Evolutionary conservation across 2,329 filamentous ascomycete species (phyloP).

Genomic region (Lachnellula occidentalis): DNA sequence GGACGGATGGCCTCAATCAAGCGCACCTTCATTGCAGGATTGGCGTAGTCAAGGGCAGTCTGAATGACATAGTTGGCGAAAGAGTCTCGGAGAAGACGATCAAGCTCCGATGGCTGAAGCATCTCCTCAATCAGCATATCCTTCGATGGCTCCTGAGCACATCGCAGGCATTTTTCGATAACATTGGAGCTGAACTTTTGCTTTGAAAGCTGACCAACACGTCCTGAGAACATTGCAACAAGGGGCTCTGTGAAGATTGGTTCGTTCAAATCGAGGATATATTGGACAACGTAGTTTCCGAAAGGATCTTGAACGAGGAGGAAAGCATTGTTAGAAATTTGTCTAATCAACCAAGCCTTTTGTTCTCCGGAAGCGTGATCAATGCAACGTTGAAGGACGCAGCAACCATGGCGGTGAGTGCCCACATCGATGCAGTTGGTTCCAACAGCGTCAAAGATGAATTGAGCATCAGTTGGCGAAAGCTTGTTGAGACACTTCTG

Average conservation of each 20-base stretch:
- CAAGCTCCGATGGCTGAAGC: slow-evolving; percentile 68
- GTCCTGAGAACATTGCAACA: slow-evolving; percentile 71
- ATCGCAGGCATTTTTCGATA: slow-evolving; percentile 92
- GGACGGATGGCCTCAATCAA: slow-evolving; percentile 83
- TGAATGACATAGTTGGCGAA: slow-evolving; percentile 98
- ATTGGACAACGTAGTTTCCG: slow-evolving; percentile 98
- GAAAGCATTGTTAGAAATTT: slow-evolving; percentile 86
- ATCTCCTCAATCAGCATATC: slow-evolving; percentile 84
- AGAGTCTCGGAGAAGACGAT: slow-evolving; percentile 82
- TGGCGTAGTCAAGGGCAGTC: slow-evolving; percentile 84
- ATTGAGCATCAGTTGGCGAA: slow-evolving; percentile 75
- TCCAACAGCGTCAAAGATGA: slow-evolving; percentile 95
- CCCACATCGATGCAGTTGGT: slow-evolving; percentile 82
- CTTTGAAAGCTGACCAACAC: slow-evolving; percentile 69
- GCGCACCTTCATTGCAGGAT: slow-evolving; percentile 63
- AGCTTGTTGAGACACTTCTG: slow-evolving; percentile 98
- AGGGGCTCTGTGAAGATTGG: slow-evolving; percentile 82
- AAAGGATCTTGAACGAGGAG: slow-evolving; percentile 92
- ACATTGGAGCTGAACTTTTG: slow-evolving; percentile 99
- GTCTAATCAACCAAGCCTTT: slow-evolving; percentile 76
- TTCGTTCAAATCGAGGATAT: slow-evolving; percentile 93
- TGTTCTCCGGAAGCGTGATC: slow-evolving; percentile 90
- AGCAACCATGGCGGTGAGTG: slow-evolving; percentile 96
- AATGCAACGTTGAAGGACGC: slow-evolving; percentile 95
- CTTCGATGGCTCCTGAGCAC: slow-evolving; percentile 67